Evolutionary conservation across 1,139 yeast species (phyloP), one percentile per base, ranked within the genome.

Genomic region (Lodderomyces elongisporus): DNA sequence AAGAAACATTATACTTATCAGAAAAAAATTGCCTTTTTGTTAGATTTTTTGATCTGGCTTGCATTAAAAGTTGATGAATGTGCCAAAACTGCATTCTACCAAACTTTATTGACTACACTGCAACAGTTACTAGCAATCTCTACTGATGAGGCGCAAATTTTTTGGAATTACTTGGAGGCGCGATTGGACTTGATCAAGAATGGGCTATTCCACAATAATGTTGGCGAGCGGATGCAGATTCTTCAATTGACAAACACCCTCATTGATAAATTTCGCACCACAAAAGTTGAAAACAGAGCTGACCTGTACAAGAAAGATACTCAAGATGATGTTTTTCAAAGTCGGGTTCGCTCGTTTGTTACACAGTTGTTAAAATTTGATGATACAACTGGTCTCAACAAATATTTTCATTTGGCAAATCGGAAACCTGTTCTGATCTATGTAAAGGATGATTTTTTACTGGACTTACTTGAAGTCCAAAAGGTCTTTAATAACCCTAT

Each of bases 301-400:
- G 56, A 63, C 36, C 50, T 68, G 1, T 56, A 56, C 34, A 45
- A 50, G 27, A 65, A 65, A 36, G 74, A 68, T 43, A 51, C 65
- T 0, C 64, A 61, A 43, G 66, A 63, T 37, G 74, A 67, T 38
- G 31, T 30, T 7, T 48, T 68, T 30, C 69, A 66, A 32, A 56
- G 53, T 27, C 47, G 72, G 26, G 65, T 67, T 3, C 49, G 70
- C 22, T 37, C 47, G 2, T 64, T 66, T 38, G 47, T 66, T 24
- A 51, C 68, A 10, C 54, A 51, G 25, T 39, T 66, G 10, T 52
- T 68, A 33, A 51, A 56, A 9, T 52, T 66, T 37, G 73, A 66
- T 34, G 74, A 68, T 40, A 66, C 65, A 40, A 68, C 74, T 1
- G 74, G 74, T 3, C 52, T 67, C 36, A 68, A 68, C 44, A 66